A percentile compares a stretch with the other conserved stretches of the same genome.
Evolutionary conservation across 495 filamentous ascomycete species (phyloP).

Genomic region (Penicillium crystallinum): DNA sequence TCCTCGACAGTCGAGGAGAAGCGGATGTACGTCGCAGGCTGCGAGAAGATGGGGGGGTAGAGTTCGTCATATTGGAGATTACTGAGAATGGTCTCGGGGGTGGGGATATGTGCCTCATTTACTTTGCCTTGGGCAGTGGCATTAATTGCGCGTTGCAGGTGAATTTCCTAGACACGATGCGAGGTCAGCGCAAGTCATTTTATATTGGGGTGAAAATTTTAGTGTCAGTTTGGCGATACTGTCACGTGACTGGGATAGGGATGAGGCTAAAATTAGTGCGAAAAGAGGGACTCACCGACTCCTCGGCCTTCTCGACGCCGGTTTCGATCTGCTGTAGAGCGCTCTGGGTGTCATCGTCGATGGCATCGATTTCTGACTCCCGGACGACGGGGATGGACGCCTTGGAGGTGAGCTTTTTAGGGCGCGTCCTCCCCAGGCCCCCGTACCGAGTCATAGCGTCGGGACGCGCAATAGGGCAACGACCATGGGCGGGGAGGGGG

Average conservation of each 20-base stretch:
- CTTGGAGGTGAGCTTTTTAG: slow-evolving; percentile 88
- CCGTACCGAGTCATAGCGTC: slow-evolving; percentile 65
- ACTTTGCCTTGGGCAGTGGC: slow-evolving; percentile 71
- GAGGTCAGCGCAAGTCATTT: slow-evolving; percentile 7
- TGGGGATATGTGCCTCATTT: slow-evolving; percentile 73
- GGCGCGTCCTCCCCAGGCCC: slow-evolving; percentile 56
- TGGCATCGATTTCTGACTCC: slow-evolving; percentile 80
- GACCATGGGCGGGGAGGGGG: slow-evolving; percentile 37
- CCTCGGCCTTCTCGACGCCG: slow-evolving; percentile 92
- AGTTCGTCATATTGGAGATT: slow-evolving; percentile 79
- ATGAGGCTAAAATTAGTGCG: slow-evolving; percentile 35
- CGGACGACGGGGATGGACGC: slow-evolving; percentile 77
- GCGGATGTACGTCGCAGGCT: slow-evolving; percentile 90
- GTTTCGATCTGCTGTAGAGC: slow-evolving; percentile 80
- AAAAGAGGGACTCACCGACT: slow-evolving; percentile 72
- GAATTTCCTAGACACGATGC: slow-evolving; percentile 72
- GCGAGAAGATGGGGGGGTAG: slow-evolving; percentile 71
- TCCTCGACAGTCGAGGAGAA: slow-evolving; percentile 98
- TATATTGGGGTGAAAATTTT: slow-evolving; percentile 24
- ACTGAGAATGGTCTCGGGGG: slow-evolving; percentile 72
- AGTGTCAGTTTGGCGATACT: slow-evolving; percentile 28
- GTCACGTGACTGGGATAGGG: slow-evolving; percentile 53
- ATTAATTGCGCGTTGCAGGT: slow-evolving; percentile 89
- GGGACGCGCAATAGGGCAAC: slow-evolving; percentile 44
- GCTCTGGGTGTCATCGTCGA: slow-evolving; percentile 63